These are phyloP conservation scores for Lupinus albus DNA, from an alignment of 306 rosid species.

Conservation along the genomic window DNA sequence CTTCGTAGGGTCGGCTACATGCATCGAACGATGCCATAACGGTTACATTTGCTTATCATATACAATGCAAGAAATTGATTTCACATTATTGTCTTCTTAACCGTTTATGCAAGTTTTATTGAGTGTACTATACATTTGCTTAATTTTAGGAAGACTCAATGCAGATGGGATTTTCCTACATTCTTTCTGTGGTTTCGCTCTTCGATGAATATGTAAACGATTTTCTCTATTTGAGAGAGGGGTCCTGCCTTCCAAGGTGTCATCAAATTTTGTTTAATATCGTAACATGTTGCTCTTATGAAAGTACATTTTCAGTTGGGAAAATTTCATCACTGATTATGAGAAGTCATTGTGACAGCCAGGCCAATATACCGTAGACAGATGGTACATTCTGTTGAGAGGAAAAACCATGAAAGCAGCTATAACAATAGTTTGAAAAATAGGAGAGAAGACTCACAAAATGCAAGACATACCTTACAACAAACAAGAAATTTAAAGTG, in stretches of 20 bases:
- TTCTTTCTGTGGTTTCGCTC: conserved; percentile 68
- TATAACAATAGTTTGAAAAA: conserved; percentile 29
- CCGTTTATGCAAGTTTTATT: conserved; percentile 3
- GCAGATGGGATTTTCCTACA: conserved; percentile 67
- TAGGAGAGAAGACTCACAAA: conserved; percentile 41
- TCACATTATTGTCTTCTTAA: background rate
- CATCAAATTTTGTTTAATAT: background rate
- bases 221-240: conserved; percentile 76
- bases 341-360: conserved; percentile 58
- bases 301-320: background rate
- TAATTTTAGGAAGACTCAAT: conserved; percentile 65
- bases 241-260: conserved; percentile 85
- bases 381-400: conserved; percentile 33
- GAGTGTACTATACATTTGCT: background rate
- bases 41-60: background rate
- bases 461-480: conserved; percentile 49
- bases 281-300: background rate
- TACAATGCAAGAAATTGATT: background rate
- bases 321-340: conserved; percentile 33
- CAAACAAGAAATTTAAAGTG: conserved; percentile 59
- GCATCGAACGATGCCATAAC: too few relatives aligned
- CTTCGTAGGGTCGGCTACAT: too few relatives aligned
- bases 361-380: conserved; percentile 71
- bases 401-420: conserved; percentile 31
- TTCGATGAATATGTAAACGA: conserved; percentile 88